phyloP scores from a whole-genome alignment of 441 rosid genomes.

The Populus hybrid region DNA sequence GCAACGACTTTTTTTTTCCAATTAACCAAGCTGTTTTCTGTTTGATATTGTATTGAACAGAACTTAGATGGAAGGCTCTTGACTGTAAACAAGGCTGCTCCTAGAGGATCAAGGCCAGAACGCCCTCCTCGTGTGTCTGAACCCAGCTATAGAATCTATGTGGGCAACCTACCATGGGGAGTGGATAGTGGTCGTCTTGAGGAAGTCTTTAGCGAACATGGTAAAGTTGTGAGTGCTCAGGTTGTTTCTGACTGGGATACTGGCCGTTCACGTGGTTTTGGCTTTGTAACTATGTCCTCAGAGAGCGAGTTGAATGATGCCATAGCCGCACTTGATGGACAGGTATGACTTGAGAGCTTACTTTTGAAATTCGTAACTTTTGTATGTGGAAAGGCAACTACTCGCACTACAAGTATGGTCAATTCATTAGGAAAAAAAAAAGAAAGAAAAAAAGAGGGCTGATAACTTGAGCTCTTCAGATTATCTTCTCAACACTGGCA shows the following conservation, averaged over 20 bases:
- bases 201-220: conserved; percentile 67
- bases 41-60: conserved; percentile 27
- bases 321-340: conserved; percentile 73
- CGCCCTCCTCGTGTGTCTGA: conserved; percentile 41
- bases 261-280: conserved; percentile 77
- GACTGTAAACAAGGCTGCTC: conserved; percentile 70
- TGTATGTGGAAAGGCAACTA: not conserved
- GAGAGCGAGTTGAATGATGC: conserved; percentile 72
- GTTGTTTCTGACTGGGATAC: conserved; percentile 59
- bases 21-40: conserved; percentile 1
- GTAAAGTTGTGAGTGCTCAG: conserved; percentile 56
- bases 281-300: conserved; percentile 61
- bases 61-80: conserved; percentile 53
- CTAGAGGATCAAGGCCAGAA: conserved; percentile 54
- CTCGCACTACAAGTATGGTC: not conserved
- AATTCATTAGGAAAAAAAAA: not conserved
- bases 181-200: conserved; percentile 54
- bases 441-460: not conserved
- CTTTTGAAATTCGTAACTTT: not conserved
- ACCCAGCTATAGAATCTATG: conserved; percentile 41
- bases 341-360: conserved; percentile 33
- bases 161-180: conserved; percentile 68
- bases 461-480: not conserved
- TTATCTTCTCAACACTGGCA: not conserved
- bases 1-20: not conserved